Evolutionary conservation across 768 basidiomycete genomes (phyloP), one percentile per base, ranked within the genome.

Genomic region (Boletellus sp.): DNA sequence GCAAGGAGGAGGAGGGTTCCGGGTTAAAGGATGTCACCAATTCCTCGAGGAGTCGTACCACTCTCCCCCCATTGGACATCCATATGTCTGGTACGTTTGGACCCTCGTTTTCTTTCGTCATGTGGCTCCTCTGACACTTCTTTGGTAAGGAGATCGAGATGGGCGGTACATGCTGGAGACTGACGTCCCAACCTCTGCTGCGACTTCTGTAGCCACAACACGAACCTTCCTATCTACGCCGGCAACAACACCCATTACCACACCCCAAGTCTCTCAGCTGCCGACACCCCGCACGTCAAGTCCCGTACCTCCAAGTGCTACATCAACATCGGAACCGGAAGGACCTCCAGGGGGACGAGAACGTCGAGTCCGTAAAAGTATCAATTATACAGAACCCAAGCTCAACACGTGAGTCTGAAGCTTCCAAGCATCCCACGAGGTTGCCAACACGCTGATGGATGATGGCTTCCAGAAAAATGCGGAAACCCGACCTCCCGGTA

Each of bases 311-410:
- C 65, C 60, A 28, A 61, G 71, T 9, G 61, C 72, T 53, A 60
- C 67, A 41, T 62, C 68, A 20, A 59, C 62, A 1, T 61, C 68
- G n/a, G 69, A 68, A 46, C 58, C 69, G 9, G 70, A 70, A 17
- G 54, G 60, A 13, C 55, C 60, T 31, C 51, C 35, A 31, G 63
- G 60, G 47, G 56, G 74, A 59, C 66, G 81, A 61, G 62, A 79
- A 78, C 69, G 84, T 76, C 72, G 78, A 44, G 65, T 75, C 17
- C 76, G 90, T 41, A 92, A 85, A 71, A 90, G 90, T 57, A 73
- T 93, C 41, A 92, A 92, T 64, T 92, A 93, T 56, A 74, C 90
- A 0, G 90, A 93, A 62, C 90, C 90, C 11, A 93, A 91, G 63
- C 76, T 93, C 20, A 91, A 92, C 65, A 92, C 88, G 88, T 89